phyloP scores from a whole-genome alignment of 805 yeast species.

The Kazachstania psychrophila region DNA sequence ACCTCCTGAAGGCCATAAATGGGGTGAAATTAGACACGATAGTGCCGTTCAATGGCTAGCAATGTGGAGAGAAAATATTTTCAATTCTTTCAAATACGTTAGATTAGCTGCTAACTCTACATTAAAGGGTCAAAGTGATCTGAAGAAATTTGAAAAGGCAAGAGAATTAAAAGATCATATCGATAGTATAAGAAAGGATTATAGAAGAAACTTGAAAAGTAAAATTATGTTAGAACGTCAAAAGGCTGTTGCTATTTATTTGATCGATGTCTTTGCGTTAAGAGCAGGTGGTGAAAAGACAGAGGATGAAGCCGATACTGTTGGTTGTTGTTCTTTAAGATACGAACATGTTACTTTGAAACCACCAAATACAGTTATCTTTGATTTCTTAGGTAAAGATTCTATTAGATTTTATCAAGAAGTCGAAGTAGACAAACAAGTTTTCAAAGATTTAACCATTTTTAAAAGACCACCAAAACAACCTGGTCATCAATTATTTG shows the following conservation, averaged over 20 bases:
- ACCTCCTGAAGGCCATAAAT: conserved; percentile 77
- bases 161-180: conserved; percentile 71
- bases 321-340: conserved; percentile 91
- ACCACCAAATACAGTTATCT: conserved; percentile 78
- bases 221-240: conserved; percentile 79
- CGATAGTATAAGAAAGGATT: conserved; percentile 64
- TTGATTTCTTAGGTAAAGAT: conserved; percentile 93
- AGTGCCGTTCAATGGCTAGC: conserved; percentile 92
- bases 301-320: conserved; percentile 97
- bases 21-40: conserved; percentile 89
- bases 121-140: conserved; percentile 83
- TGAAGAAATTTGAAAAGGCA: conserved; percentile 88
- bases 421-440: conserved; percentile 86
- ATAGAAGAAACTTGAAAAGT: conserved; percentile 58
- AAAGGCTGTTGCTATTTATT: conserved; percentile 86
- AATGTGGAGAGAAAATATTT: conserved; percentile 92
- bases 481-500: conserved; percentile 89
- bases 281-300: conserved; percentile 98
- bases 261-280: conserved; percentile 84
- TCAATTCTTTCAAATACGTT: conserved; percentile 77
- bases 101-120: conserved; percentile 86
- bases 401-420: conserved; percentile 87
- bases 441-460: conserved; percentile 75
- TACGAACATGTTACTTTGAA: conserved; percentile 79
- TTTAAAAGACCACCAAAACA: conserved; percentile 84